These are phyloP conservation scores for Pyrrhoderma noxium DNA, from an alignment of 1,284 basidiomycete genomes.

Conservation along the genomic window DNA sequence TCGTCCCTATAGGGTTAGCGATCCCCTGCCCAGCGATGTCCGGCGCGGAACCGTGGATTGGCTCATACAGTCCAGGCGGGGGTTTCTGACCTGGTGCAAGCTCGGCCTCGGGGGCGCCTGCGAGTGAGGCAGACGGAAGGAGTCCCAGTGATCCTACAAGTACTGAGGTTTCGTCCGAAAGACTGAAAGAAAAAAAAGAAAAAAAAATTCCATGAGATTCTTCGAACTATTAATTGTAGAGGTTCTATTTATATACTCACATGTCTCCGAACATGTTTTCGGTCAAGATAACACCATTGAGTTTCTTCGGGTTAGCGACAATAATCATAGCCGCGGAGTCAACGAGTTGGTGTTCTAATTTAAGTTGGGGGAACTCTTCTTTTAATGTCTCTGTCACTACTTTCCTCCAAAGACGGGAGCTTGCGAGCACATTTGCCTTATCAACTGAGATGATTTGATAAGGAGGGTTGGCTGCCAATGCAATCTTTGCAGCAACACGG, in stretches of 20 bases:
- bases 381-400: constrained; percentile 80
- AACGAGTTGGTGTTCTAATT: constrained; percentile 86
- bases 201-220: background rate
- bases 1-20: constrained; percentile 96
- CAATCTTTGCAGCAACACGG: constrained; percentile 91
- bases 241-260: constrained; percentile 39
- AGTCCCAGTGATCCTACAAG: constrained; percentile 97
- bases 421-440: constrained; percentile 98
- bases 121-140: constrained; percentile 91
- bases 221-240: background rate
- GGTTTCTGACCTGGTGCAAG: constrained; percentile 61
- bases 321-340: constrained; percentile 98
- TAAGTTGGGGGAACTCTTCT: constrained; percentile 81
- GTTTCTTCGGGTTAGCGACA: constrained; percentile 84
- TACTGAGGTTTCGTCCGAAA: constrained; percentile 94
- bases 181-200: constrained; percentile 37
- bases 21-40: constrained; percentile 95
- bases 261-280: constrained; percentile 98
- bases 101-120: constrained; percentile 77
- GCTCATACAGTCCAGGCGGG: constrained; percentile 88
- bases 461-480: constrained; percentile 78
- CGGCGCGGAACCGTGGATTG: constrained; percentile 92
- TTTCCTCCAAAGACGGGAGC: constrained; percentile 90
- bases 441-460: constrained; percentile 91
- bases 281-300: constrained; percentile 93